These are phyloP conservation scores for Haplographium delicatum DNA, from an alignment of 495 filamentous ascomycete species.

Conservation along the genomic window DNA sequence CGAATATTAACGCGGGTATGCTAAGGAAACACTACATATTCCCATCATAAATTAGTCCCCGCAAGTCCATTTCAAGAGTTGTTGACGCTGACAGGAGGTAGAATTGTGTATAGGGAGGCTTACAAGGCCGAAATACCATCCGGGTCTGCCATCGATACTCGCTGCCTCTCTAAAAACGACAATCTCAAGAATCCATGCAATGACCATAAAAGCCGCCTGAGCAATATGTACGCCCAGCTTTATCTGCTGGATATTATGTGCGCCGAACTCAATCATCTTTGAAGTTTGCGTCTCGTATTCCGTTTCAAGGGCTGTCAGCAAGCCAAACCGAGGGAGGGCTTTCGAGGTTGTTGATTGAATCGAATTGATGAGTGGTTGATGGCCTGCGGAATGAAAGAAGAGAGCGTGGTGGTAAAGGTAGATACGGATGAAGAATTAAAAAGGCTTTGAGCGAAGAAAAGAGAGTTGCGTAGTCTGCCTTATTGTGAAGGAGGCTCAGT, in stretches of 20 bases:
- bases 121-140: conserved; percentile 77
- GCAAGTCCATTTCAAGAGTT: neutral
- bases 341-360: neutral
- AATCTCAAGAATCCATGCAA: conserved; percentile 69
- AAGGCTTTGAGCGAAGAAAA: neutral
- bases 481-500: conserved; percentile 1
- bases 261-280: conserved; percentile 37
- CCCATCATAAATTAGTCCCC: conserved; percentile 1
- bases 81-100: neutral
- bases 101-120: conserved; percentile 31
- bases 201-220: conserved; percentile 63
- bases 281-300: neutral
- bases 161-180: conserved; percentile 59
- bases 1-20: conserved; percentile 76
- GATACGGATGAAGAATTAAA: neutral
- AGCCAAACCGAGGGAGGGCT: too few relatives aligned
- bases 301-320: neutral
- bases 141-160: conserved; percentile 60
- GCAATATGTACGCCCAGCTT: conserved; percentile 52
- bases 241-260: conserved; percentile 47
- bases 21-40: conserved; percentile 79
- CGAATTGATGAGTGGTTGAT: neutral
- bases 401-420: neutral
- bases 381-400: too few relatives aligned
- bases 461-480: conserved; percentile 4